A percentile compares a stretch with the other conserved stretches of the same genome.
phyloP scores from a whole-genome alignment of 768 basidiomycete genomes.

The Zangia roseola region DNA sequence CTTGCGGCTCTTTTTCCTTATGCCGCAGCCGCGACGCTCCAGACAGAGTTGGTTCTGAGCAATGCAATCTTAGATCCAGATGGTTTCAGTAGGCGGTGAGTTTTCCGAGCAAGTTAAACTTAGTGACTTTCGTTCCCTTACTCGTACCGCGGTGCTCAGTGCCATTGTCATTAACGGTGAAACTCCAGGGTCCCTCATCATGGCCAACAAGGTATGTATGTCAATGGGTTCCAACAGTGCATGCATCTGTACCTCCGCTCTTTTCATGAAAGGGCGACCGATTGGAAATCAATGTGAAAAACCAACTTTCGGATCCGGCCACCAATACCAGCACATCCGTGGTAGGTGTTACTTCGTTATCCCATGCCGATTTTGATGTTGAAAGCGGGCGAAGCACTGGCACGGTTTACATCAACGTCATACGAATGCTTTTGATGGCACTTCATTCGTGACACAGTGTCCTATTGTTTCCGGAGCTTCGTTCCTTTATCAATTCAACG shows the following conservation, averaged over 20 bases:
- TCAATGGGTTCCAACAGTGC: not conserved
- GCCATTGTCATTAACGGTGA: conserved; percentile 42
- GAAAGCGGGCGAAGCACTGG: conserved; percentile 35
- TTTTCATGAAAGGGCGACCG: conserved; percentile 38
- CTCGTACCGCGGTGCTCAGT: conserved; percentile 18
- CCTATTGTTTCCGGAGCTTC: conserved; percentile 40
- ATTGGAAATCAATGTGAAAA: conserved; percentile 42
- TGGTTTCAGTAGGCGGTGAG: conserved; percentile 36
- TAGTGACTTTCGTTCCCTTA: not conserved
- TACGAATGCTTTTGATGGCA: conserved; percentile 45
- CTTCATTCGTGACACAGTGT: conserved; percentile 47
- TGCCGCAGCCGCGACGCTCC: conserved; percentile 10
- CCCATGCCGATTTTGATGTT: not conserved
- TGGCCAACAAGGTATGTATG: conserved; percentile 35
- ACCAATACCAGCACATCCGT: conserved; percentile 43
- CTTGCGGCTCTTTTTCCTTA: conserved; percentile 10
- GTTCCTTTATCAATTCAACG: conserved; percentile 38
- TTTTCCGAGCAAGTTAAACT: not conserved
- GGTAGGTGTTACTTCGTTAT: conserved; percentile 24
- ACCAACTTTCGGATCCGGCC: conserved; percentile 37
- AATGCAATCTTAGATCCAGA: conserved; percentile 45
- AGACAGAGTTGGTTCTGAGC: conserved; percentile 31
- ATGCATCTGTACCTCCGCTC: not conserved
- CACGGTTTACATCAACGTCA: conserved; percentile 46
- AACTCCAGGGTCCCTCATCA: conserved; percentile 41